phyloP scores from a whole-genome alignment of 1,139 yeast species.

The Yamadazyma kanchanaburiensis region DNA sequence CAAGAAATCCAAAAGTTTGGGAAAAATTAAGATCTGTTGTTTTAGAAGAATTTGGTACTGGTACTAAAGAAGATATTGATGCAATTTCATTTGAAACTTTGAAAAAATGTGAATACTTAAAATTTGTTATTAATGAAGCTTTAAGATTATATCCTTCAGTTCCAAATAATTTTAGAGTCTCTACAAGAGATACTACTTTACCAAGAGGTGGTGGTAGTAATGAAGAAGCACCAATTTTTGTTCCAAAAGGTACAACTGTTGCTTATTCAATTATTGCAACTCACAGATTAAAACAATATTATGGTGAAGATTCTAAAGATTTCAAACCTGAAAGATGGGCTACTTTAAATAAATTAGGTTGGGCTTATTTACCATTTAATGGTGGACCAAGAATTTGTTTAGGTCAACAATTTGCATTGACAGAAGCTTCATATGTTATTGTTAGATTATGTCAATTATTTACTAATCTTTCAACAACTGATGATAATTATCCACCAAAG shows the following conservation, averaged over 20 bases:
- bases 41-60: slow-evolving; percentile 31
- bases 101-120: slow-evolving; percentile 47
- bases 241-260: slow-evolving; percentile 41
- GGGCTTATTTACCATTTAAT: slow-evolving; percentile 53
- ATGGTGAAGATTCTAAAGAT: slow-evolving; percentile 43
- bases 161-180: slow-evolving; percentile 44
- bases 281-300: slow-evolving; percentile 38
- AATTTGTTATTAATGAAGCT: slow-evolving; percentile 44
- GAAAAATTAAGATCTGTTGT: slow-evolving; percentile 31
- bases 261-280: slow-evolving; percentile 39
- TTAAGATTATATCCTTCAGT: slow-evolving; percentile 53
- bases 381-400: slow-evolving; percentile 59
- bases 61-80: slow-evolving; percentile 26
- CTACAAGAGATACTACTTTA: slow-evolving; percentile 43
- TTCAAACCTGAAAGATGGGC: slow-evolving; percentile 50
- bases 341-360: slow-evolving; percentile 19
- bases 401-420: slow-evolving; percentile 55
- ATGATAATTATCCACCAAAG: slow-evolving; percentile 28
- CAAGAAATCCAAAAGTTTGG: slow-evolving; percentile 37
- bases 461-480: slow-evolving; percentile 19
- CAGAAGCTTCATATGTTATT: slow-evolving; percentile 48
- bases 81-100: slow-evolving; percentile 43
- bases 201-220: slow-evolving; percentile 54
- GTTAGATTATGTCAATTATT: slow-evolving; percentile 38
- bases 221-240: slow-evolving; percentile 34